A percentile compares a stretch with the other conserved stretches of the same genome.
phyloP scores from a whole-genome alignment of 208 protist species.

The Leishmania braziliensis region DNA sequence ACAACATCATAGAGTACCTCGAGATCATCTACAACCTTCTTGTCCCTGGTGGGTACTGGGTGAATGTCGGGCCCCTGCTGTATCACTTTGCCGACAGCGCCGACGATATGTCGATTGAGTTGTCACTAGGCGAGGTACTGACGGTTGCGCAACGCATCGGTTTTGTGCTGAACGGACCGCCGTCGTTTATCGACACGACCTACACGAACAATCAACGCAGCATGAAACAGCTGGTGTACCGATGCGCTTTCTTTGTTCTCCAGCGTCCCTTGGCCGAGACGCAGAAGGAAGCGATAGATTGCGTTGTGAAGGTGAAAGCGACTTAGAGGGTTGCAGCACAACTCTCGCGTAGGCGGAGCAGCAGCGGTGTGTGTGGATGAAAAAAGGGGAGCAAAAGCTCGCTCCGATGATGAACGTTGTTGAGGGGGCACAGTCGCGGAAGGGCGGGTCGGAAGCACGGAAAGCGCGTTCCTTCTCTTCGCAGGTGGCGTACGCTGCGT shows the following conservation, averaged over 20 bases:
- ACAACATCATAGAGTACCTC: slow-evolving; percentile 97
- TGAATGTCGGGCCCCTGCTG: slow-evolving; percentile 96
- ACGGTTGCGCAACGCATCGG: slow-evolving; percentile 80
- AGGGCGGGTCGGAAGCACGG: background rate
- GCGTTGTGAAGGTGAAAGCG: background rate
- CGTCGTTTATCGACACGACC: slow-evolving; percentile 83
- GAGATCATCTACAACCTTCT: slow-evolving; percentile 93
- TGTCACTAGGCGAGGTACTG: slow-evolving; percentile 89
- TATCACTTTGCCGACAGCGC: slow-evolving; percentile 95
- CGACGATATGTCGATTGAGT: slow-evolving; percentile 89
- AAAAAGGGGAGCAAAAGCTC: background rate
- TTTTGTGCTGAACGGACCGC: slow-evolving; percentile 69
- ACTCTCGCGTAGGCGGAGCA: background rate
- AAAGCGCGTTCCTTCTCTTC: background rate
- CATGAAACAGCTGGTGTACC: slow-evolving; percentile 93
- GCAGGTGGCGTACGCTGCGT: background rate
- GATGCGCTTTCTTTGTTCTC: slow-evolving; percentile 90
- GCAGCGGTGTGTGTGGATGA: background rate
- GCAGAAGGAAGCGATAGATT: slow-evolving; percentile 16
- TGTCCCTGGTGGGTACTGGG: slow-evolving; percentile 93
- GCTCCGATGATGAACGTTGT: background rate
- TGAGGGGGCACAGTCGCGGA: background rate
- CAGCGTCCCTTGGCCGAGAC: slow-evolving; percentile 51
- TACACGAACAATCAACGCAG: slow-evolving; percentile 93
- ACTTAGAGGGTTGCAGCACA: background rate